Evolutionary conservation across 805 yeast genomes (phyloP).

Genomic region (Candida cerambycidarum): DNA sequence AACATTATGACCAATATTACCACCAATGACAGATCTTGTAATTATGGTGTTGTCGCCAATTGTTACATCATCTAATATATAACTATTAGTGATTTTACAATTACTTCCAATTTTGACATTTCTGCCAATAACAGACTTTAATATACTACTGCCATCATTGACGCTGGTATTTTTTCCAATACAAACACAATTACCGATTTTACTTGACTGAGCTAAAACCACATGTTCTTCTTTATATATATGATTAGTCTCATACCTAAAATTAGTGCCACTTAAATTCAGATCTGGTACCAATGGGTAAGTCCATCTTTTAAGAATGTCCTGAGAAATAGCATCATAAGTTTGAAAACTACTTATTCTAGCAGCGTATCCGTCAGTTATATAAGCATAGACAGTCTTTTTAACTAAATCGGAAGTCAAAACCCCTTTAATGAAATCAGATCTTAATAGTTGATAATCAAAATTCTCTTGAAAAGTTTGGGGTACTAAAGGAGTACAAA

Average conservation of each 20-base stretch:
- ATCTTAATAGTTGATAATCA: conserved; percentile 84
- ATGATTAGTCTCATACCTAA: conserved; percentile 78
- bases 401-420: conserved; percentile 86
- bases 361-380: conserved; percentile 79
- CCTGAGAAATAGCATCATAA: conserved; percentile 87
- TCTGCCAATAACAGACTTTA: conserved; percentile 79
- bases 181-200: conserved; percentile 74
- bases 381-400: conserved; percentile 86
- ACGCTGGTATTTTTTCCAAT: conserved; percentile 76
- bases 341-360: conserved; percentile 96
- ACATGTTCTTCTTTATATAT: conserved; percentile 87
- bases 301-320: conserved; percentile 86
- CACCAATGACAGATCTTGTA: conserved; percentile 69
- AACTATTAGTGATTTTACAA: conserved; percentile 69
- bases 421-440: conserved; percentile 89
- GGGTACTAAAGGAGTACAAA: conserved; percentile 92
- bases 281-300: conserved; percentile 90
- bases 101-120: conserved; percentile 81
- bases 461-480: conserved; percentile 95
- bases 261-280: conserved; percentile 71
- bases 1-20: conserved; percentile 53
- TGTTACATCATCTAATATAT: conserved; percentile 80
- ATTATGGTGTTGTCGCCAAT: conserved; percentile 66
- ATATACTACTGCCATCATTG: conserved; percentile 69
- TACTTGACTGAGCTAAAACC: conserved; percentile 91